These are phyloP conservation scores for Yamadazyma membranifaciens DNA, from an alignment of 1,139 yeast species.

Conservation along the genomic window DNA sequence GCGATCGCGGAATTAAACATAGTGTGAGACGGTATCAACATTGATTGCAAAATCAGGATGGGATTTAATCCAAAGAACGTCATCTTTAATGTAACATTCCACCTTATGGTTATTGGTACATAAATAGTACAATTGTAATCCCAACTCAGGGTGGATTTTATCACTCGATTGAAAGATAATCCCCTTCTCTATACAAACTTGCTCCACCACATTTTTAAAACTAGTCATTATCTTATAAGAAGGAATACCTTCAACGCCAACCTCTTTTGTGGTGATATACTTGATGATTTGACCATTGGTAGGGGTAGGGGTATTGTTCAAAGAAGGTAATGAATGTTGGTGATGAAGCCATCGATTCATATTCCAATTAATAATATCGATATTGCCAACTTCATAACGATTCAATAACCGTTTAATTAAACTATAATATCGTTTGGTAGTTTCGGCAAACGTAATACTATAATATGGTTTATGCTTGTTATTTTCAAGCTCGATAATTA, in stretches of 20 bases:
- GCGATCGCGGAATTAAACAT: conserved; percentile 1
- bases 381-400: conserved; percentile 2
- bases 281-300: conserved; percentile 3
- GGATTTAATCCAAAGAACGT: conserved; percentile 30
- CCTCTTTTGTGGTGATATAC: background rate
- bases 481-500: conserved; percentile 16
- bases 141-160: conserved; percentile 19
- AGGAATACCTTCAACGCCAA: conserved; percentile 29
- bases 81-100: conserved; percentile 30
- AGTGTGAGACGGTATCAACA: conserved; percentile 17
- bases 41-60: conserved; percentile 22
- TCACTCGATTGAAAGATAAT: conserved; percentile 22
- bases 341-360: conserved; percentile 18
- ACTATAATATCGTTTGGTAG: conserved; percentile 18
- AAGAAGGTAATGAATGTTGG: conserved; percentile 3
- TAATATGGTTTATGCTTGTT: background rate
- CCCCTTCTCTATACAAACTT: conserved; percentile 26
- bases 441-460: conserved; percentile 4
- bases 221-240: conserved; percentile 28
- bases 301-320: conserved; percentile 3
- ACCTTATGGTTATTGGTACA: conserved; percentile 10
- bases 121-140: conserved; percentile 25
- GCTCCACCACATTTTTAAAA: conserved; percentile 38
- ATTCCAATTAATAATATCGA: conserved; percentile 25
- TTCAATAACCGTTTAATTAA: conserved; percentile 7